A percentile compares a stretch with the other conserved stretches of the same genome.
These are phyloP conservation scores for Chalciporus chontae DNA, from an alignment of 768 basidiomycete genomes.

Conservation along the genomic window DNA sequence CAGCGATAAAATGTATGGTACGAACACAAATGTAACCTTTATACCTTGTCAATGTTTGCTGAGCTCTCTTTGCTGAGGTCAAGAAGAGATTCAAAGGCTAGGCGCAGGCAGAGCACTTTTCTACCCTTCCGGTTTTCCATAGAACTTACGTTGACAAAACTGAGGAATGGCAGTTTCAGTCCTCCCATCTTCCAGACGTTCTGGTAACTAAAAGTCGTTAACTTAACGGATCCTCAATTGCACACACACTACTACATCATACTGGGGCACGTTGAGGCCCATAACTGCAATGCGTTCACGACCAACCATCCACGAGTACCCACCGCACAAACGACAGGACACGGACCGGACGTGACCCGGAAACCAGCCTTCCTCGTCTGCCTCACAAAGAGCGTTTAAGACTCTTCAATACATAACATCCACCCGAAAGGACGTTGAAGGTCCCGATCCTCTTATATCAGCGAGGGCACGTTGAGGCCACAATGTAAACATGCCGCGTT, in stretches of 20 bases:
- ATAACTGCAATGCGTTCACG: conserved; percentile 11
- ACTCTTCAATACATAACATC: conserved; percentile 52
- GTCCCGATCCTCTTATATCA: conserved; percentile 53
- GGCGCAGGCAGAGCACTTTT: too few species aligned
- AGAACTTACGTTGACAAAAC: too few species aligned
- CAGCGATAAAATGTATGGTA: too few species aligned
- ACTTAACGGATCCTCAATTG: neutral
- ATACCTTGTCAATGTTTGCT: too few species aligned
- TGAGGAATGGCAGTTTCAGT: too few species aligned
- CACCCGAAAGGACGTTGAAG: conserved; percentile 59
- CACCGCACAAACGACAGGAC: conserved; percentile 4
- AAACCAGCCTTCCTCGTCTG: conserved; percentile 13
- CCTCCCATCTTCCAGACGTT: too few species aligned
- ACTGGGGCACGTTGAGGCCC: conserved; percentile 38
- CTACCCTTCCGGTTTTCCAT: too few species aligned
- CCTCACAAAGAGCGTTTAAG: conserved; percentile 41
- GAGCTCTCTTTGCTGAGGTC: too few species aligned
- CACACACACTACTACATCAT: neutral
- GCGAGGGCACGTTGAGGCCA: conserved; percentile 82
- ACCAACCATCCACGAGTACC: conserved; percentile 8
- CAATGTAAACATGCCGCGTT: conserved; percentile 30
- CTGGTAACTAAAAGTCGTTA: too few species aligned
- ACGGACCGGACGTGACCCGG: conserved; percentile 16
- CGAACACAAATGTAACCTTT: too few species aligned
- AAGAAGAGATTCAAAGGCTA: too few species aligned